Base-by-base conservation (phyloP, 352 stramenopile species). In the Globisporangium cystogenes region DNA sequence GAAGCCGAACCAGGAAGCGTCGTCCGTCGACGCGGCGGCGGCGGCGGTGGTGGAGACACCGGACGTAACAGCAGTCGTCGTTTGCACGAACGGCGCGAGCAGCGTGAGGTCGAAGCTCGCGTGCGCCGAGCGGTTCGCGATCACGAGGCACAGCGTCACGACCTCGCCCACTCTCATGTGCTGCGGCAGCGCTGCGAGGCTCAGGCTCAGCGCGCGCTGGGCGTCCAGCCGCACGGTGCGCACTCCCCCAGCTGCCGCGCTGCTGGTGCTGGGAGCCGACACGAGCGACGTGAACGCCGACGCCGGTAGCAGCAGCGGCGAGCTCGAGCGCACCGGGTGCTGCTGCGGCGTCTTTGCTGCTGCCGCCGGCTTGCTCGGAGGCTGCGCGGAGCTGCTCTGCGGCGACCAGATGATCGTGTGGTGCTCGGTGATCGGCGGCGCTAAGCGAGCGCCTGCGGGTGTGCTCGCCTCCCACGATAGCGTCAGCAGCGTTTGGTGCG, bases 351-450 rank as follows among this genome's bases (percentile, higher is more conserved):
- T 24, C 44, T n/a, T n/a, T n/a, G 43, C 12, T 23, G 52, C 43
- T n/a, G 15, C 3, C 10, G 29, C 16, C 33, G 33, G 12, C 5
- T 5, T 42, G 16, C 16, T 20, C 36, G 11, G 36, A 21, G 8
- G 16, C 6, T 12, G 31, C 31, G 15, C 18, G 14, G 36, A 15
- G n/a, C 23, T 40, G 52, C 42, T 53, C 10, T 61, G 72, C 51
- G 70, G 70, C 35, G 70, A 78, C 80, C 80, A 90, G 42, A 76
- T 69, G 62, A 88, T 72, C 37, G 73, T 80, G 67, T 84, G 76
- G 57, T 75, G 71, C 50, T 90, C 80, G 21, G 66, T 86, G 49
- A 86, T 81, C 21, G 62, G 53, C 64, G 67, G 50, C 61, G 62
- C 41, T 6, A 54, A 20, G 1, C 23, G 48, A n/a, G 16, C 40